These are phyloP conservation scores for Albizia julibrissin DNA, from an alignment of 306 rosid genomes.

Conservation along the genomic window DNA sequence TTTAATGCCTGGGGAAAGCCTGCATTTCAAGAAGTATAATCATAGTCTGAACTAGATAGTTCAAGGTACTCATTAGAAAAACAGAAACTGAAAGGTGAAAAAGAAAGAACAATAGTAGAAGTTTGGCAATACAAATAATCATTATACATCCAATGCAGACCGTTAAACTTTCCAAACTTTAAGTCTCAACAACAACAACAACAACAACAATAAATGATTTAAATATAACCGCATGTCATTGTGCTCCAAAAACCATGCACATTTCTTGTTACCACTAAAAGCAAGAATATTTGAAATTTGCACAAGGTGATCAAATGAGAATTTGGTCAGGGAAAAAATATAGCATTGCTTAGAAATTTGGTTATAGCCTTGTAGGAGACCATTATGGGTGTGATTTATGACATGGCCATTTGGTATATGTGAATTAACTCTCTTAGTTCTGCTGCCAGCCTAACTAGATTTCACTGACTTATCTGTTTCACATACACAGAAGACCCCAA, in stretches of 20 bases:
- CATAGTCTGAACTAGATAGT: conserved; percentile 19
- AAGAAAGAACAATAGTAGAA: conserved; percentile 11
- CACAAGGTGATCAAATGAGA: neutral
- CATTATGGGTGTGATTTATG: neutral
- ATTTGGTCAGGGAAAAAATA: neutral
- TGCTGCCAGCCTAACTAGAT: neutral
- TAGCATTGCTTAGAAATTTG: conserved; percentile 6
- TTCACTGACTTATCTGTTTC: conserved; percentile 15
- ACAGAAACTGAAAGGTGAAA: conserved; percentile 2
- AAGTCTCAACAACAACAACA: neutral
- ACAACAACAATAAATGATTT: neutral
- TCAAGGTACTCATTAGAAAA: conserved; percentile 14
- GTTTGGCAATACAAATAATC: conserved; percentile 7
- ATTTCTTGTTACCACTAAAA: neutral
- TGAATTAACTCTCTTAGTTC: neutral
- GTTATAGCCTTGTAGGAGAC: neutral
- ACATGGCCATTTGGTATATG: neutral
- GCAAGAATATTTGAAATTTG: neutral
- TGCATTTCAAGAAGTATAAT: conserved; percentile 39
- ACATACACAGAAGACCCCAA: neutral
- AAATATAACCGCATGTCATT: neutral
- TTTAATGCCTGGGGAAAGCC: conserved; percentile 90
- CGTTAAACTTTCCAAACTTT: neutral
- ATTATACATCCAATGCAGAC: neutral
- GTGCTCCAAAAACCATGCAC: neutral